Evolutionary conservation across 1,139 yeast genomes (phyloP).

Genomic region (Hyphopichia pseudoburtonii): DNA sequence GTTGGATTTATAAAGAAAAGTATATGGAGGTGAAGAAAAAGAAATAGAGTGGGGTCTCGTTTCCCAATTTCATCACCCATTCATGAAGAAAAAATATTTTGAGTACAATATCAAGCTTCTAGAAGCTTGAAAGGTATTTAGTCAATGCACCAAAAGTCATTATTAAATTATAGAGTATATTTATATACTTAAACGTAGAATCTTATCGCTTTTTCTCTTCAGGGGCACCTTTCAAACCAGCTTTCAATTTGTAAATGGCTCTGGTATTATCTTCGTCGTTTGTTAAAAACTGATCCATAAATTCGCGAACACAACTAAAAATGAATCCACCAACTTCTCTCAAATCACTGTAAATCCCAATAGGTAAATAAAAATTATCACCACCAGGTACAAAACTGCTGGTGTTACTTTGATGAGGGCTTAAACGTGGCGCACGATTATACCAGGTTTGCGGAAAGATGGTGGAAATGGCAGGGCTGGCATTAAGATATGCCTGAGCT

Average conservation of each 20-base stretch:
- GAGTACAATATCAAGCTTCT: not conserved
- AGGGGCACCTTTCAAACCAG: constrained; percentile 3
- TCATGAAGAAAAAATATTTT: too few relatives aligned
- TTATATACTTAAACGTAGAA: too few relatives aligned
- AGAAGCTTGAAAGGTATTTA: too few relatives aligned
- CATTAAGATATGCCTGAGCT: not conserved
- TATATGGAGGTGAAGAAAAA: constrained; percentile 36
- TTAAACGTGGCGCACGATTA: constrained; percentile 18
- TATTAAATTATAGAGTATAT: not conserved
- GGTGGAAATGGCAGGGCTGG: constrained; percentile 25
- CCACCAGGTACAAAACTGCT: constrained; percentile 16
- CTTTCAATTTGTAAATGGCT: not conserved
- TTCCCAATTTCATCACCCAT: too few relatives aligned
- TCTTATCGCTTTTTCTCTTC: too few relatives aligned
- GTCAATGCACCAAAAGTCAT: too few relatives aligned
- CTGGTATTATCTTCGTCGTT: not conserved
- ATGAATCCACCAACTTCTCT: constrained; percentile 35
- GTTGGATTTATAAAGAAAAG: constrained; percentile 78
- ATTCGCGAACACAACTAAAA: constrained; percentile 30
- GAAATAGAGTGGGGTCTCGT: not conserved
- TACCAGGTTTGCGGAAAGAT: constrained; percentile 38
- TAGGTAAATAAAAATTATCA: constrained; percentile 35
- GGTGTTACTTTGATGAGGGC: constrained; percentile 9
- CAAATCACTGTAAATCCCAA: constrained; percentile 37
- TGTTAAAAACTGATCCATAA: constrained; percentile 24